A percentile compares a stretch with the other conserved stretches of the same genome.
Conservation (phyloP, 2,329 filamentous ascomycete genomes). For the Simplicillium aogashimaense region DNA sequence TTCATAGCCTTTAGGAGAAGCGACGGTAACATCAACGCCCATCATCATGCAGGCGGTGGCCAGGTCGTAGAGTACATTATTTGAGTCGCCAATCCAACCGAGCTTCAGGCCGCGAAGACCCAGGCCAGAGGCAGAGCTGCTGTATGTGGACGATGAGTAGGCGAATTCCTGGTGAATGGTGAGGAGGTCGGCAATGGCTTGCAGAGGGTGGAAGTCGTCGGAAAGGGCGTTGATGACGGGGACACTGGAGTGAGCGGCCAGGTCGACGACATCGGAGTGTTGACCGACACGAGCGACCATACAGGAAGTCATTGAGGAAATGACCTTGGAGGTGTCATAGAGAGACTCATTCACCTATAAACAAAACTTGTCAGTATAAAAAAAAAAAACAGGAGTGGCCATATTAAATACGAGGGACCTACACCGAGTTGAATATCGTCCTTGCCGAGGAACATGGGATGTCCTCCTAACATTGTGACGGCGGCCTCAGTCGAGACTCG, state of each 20-base stretch:
- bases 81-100: slow-evolving; percentile 93
- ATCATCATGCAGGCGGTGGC: slow-evolving; percentile 81
- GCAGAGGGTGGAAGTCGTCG: slow-evolving; percentile 85
- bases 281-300: slow-evolving; percentile 72
- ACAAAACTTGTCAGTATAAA: slow-evolving; percentile 3
- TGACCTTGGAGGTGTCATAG: slow-evolving; percentile 83
- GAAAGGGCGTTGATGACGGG: slow-evolving; percentile 84
- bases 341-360: slow-evolving; percentile 78
- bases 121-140: slow-evolving; percentile 31
- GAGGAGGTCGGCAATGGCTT: slow-evolving; percentile 88
- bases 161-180: slow-evolving; percentile 76
- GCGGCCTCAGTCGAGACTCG: slow-evolving; percentile 90
- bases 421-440: slow-evolving; percentile 94
- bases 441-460: slow-evolving; percentile 93
- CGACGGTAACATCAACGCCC: slow-evolving; percentile 77
- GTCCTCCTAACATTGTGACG: slow-evolving; percentile 76
- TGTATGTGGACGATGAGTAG: slow-evolving; percentile 19
- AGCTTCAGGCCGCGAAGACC: slow-evolving; percentile 79
- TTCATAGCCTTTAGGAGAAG: slow-evolving; percentile 74
- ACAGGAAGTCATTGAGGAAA: slow-evolving; percentile 85
- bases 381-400: not conserved
- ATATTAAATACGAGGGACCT: slow-evolving; percentile 17
- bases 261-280: slow-evolving; percentile 62
- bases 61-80: slow-evolving; percentile 93
- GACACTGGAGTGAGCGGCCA: slow-evolving; percentile 65